Evolutionary conservation across 371 early-diverging fungal genomes (phyloP).

Genomic region (Saksenaea vasiformis): DNA sequence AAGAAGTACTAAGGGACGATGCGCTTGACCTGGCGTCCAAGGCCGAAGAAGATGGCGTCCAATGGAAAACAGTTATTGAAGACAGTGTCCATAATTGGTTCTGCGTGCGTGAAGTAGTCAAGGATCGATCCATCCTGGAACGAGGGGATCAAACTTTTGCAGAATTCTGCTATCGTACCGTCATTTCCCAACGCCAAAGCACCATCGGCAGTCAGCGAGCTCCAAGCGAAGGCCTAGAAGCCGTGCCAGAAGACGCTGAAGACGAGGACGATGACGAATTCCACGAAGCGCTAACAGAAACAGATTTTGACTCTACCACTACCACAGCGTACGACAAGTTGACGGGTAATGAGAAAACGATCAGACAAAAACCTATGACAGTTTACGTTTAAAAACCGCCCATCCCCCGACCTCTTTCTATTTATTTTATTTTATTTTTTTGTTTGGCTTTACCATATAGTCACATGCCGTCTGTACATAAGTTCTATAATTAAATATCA

Average conservation of each 20-base stretch:
- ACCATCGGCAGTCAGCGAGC: background rate
- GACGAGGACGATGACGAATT: conserved; percentile 23
- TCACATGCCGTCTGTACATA: too few relatives aligned
- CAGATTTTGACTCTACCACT: background rate
- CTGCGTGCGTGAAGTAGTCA: conserved; percentile 50
- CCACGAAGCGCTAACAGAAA: conserved; percentile 17
- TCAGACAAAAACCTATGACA: background rate
- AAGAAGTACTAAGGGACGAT: conserved; percentile 49
- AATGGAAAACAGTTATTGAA: conserved; percentile 42
- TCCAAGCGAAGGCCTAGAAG: conserved; percentile 17
- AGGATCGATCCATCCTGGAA: conserved; percentile 35
- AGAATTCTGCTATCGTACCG: conserved; percentile 39
- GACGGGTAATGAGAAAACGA: background rate
- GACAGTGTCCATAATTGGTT: conserved; percentile 52
- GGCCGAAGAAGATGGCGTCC: conserved; percentile 44
- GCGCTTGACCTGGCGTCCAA: conserved; percentile 40
- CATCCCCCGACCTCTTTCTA: background rate
- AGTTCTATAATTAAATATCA: too few relatives aligned
- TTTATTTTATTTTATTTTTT: background rate
- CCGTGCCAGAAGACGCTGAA: conserved; percentile 28
- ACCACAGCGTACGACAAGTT: background rate
- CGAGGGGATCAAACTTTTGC: conserved; percentile 44
- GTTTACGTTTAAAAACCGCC: background rate
- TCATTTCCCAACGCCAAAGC: conserved; percentile 10
- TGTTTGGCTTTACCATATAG: background rate